Base-by-base conservation (phyloP, 768 basidiomycete genomes). In the Phanerodontia chrysosporium region DNA sequence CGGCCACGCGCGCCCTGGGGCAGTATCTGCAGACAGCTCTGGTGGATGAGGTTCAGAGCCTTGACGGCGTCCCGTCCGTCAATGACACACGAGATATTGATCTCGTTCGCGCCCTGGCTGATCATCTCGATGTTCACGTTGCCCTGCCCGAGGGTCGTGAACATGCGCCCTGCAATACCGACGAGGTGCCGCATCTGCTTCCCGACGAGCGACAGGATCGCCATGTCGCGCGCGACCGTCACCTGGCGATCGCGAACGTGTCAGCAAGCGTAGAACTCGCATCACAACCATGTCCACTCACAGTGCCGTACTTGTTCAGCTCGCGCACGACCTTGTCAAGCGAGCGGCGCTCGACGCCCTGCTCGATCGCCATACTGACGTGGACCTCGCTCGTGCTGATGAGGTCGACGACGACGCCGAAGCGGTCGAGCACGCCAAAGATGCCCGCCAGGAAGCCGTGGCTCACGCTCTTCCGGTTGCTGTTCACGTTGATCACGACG, bases 101-200 rank as follows among this genome's bases (percentile, higher is more conserved):
- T 95, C 78, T 97, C 95, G 70, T 89, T 94, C 51, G 94, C 92
- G 22, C 95, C 97, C 67, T 99, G 97, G 60, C 86, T 89, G 72
- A 99, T 98, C 96, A 98, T 98, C 77, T 98, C 96, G 65, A 98
- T 97, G 72, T 99, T 98, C 69, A 98, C 86, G 67, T 87, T 87
- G 21, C 92, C 94, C 63, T 95, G 90, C 1, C 94, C 96, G 32
- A 99, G 86, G 12, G 94, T 92, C 39, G 86, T 85, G 76, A 98
- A 98, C 95, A 98, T 98, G 59, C 88, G 80, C 30, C 95, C 95
- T 0, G 95, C 89, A 58, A 94, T 92, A 22, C 96, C 96, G 62
- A 98, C 91, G 82, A 95, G 87, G 62, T 98, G 89, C 46, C 88
- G 84, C 95, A 99, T 96, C 66, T 95, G 87, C 68, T 90, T 89